Base-by-base conservation (phyloP, 768 basidiomycete species). In the Tulasnella sp. region DNA sequence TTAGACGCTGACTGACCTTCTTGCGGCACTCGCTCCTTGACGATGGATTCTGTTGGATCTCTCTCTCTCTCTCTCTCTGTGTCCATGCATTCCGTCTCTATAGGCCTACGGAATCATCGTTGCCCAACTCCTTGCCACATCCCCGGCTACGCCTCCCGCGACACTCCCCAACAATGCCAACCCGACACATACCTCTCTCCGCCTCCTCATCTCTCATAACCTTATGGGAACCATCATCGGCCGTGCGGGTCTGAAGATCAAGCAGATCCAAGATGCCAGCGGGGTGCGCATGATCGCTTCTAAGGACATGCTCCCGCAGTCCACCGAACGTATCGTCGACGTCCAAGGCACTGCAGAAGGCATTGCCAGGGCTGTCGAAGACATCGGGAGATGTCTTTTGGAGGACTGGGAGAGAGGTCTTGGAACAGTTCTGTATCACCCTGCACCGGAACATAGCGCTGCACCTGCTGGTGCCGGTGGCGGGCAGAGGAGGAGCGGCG, bases 141-240 rank as follows among this genome's bases (percentile, higher is more conserved):
- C 90, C 42, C 83, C 79, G 60, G 77, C 83, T 43, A 74, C 82
- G 64, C 78, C 89, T 58, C 76, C 88, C 21, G 81, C 84, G n/a
- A 77, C 86, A 54, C 77, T 80, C 60, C 65, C 68, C 42, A 69
- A 72, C 32, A 75, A 65, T 64, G 71, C 51, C 17, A 64, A 68
- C 38, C 67, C 68, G 21, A 74, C 80, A 53, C 84, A 87, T 73
- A 93, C 93, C 61, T 89, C 93, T 63, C 86, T 99, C 73, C 90
- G 93, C 62, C 91, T 99, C 65, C 80, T 99, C 68, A 93, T 99
- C 76, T 95, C 93, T 47, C 96, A 99, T 77, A 95, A 97, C 74
- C 80, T 99, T 65, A 99, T 99, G 96, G 96, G 96, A 55, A 93
- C 91, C 62, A 88, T 99, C 76, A 97, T 98, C 67, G 96, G 96